Evolutionary conservation across 345 rosid species (phyloP).

Genomic region (Lagerstroemia speciosa): DNA sequence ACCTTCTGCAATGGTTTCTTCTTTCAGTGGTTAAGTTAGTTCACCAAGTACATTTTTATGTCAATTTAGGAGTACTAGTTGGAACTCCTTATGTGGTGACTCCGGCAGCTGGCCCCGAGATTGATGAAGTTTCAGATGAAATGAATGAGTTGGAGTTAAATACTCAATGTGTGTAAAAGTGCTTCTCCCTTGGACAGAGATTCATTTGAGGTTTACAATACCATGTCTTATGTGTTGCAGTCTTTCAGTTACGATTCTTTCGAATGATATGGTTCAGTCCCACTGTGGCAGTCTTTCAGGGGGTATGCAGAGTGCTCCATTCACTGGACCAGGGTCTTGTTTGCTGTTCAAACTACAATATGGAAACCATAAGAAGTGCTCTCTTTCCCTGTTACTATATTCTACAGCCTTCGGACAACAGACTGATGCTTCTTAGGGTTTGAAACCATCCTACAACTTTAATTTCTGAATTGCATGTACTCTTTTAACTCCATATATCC

Average conservation of each 20-base stretch:
- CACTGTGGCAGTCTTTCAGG: conserved; percentile 57
- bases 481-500: conserved; percentile 12
- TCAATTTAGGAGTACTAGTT: conserved; percentile 41
- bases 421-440: conserved; percentile 93
- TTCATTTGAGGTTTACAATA: not conserved
- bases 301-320: conserved; percentile 56
- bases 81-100: conserved; percentile 62
- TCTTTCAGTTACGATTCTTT: not conserved
- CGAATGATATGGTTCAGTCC: conserved; percentile 3
- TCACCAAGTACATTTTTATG: conserved; percentile 5
- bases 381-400: conserved; percentile 61
- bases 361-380: conserved; percentile 47
- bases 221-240: not conserved
- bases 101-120: conserved; percentile 59
- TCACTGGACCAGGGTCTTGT: conserved; percentile 76
- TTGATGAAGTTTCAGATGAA: conserved; percentile 46
- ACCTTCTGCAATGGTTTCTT: too few relatives aligned
- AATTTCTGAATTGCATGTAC: not conserved
- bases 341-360: conserved; percentile 58
- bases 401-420: conserved; percentile 80
- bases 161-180: conserved; percentile 38
- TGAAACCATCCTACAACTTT: conserved; percentile 11
- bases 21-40: not conserved
- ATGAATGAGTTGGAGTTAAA: conserved; percentile 59
- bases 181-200: not conserved